Evolutionary conservation across 208 protist species (phyloP).

Genomic region (Borovskyia barvae): DNA sequence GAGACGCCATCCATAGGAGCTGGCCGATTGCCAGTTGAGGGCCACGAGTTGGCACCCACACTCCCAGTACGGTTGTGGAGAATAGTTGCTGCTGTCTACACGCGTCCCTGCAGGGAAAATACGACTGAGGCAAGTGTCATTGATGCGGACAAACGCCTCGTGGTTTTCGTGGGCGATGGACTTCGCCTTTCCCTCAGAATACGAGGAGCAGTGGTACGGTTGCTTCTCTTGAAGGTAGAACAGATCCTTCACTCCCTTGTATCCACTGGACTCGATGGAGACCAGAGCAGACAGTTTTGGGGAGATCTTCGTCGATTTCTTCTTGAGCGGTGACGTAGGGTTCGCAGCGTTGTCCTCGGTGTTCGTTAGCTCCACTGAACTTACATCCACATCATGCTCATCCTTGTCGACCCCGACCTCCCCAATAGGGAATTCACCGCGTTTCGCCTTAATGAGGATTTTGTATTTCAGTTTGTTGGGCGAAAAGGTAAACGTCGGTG

Average conservation of each 20-base stretch:
- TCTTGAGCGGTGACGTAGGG: constrained; percentile 16
- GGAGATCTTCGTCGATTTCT: constrained; percentile 25
- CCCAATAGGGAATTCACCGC: constrained; percentile 15
- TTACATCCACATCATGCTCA: constrained; percentile 26
- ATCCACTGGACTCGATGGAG: constrained; percentile 63
- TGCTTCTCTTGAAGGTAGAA: constrained; percentile 48
- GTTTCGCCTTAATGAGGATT: constrained; percentile 67
- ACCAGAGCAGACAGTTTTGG: constrained; percentile 49
- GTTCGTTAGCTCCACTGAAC: background rate
- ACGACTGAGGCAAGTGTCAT: constrained; percentile 74
- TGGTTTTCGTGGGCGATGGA: constrained; percentile 30
- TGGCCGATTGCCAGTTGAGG: constrained; percentile 90
- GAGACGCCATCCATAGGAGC: constrained; percentile 58
- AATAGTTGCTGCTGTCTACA: constrained; percentile 92
- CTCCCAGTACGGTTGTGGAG: constrained; percentile 78
- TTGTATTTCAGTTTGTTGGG: constrained; percentile 52
- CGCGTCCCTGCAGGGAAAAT: constrained; percentile 92
- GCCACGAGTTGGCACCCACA: constrained; percentile 88
- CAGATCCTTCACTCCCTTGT: constrained; percentile 56
- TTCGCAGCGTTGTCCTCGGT: constrained; percentile 26
- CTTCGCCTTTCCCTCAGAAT: constrained; percentile 63
- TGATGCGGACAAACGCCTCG: constrained; percentile 47
- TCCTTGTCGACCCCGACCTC: constrained; percentile 42
- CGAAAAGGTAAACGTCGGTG: constrained; percentile 40
- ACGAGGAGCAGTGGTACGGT: constrained; percentile 65